Base-by-base conservation (phyloP, 305 asterid genomes). In the Euphrasia arctica region DNA sequence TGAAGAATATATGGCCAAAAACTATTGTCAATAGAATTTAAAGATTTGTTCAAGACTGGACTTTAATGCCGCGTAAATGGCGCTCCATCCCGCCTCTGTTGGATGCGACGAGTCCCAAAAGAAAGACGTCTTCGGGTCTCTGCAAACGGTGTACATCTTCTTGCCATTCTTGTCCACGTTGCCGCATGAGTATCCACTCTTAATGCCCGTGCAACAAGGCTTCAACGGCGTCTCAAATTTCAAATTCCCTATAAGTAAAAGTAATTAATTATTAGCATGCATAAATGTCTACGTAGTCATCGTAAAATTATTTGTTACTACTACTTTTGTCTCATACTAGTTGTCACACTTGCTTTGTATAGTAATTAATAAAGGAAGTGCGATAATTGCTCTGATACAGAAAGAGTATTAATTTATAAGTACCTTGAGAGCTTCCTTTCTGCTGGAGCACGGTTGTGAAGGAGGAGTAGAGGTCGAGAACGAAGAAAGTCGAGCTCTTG, bases 91-190 rank as follows among this genome's bases (percentile, higher is more conserved):
- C 9, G 90, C 85, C 57, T 86, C 78, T 1, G 95, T 82, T 8
- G 96, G 96, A 73, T 89, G 96, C 4, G 84, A 65, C 0, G 69
- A 32, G 48, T 89, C 96, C 96, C 96, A 89, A 69, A 89, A 89
- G 65, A 89, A 86, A 0, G 81, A 54, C 0, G 85, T 65, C 14
- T 59, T 63, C 0, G 87, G 86, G 49, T 86, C 76, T 0, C 74
- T 68, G 78, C 96, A 89, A 9, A 84, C 68, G 0, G 75, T 77
- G 59, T 86, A 89, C 85, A 86, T 39, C 61, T 79, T 78, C 5
- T 13, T 55, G 2, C 96, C 95, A 1, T 78, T 77, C 0, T 58
- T 79, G 12, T 82, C 83, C 18, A 84, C 77, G 6, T 61, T 60
- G 9, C 90, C 96, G 28, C 96, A 89, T 0, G 39, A 76, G 31